Base-by-base conservation (phyloP, 2,329 filamentous ascomycete genomes). In the Microcyclospora tardicrescens region DNA sequence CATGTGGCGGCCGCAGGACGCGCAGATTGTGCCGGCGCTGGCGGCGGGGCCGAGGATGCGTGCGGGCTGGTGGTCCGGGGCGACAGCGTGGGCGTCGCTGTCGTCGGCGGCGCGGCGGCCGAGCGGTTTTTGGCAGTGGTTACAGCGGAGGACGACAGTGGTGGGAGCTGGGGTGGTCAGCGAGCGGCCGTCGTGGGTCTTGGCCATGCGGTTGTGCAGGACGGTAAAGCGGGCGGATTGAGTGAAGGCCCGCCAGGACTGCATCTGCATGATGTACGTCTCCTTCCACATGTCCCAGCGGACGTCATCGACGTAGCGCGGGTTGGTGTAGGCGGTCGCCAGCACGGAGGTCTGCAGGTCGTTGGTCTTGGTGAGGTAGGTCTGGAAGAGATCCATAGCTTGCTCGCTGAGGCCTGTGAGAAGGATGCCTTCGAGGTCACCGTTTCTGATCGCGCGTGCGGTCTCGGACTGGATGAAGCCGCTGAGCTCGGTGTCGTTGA, bases 341-440 rank as follows among this genome's bases (percentile, higher is more conserved):
- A 91, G 67, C 0, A 82, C 79, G 2, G 83, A 81, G 1, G 83
- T 86, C 61, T 93, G 84, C 16, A 84, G 70, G 57, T 89, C 84
- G 53, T 77, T 71, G 56, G 81, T 85, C 48, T 80, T 81, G 49
- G 79, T 71, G 34, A 91, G 72, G 58, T 86, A 85, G 36, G 75
- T 74, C 43, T 82, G 79, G 43, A 89, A 73, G 13, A 91, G 74
- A 54, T 86, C 80, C 41, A 87, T 77, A 37, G 80, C 69, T 38
- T 68, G 67, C 47, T 84, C 80, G 2, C 77, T 78, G 43, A 93
- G 78, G 29, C 84, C 84, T 0, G 82, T 84, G 10, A 93, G 70
- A 2, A 86, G 73, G 31, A 91, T 74, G 27, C 79, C 84, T 58
- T 86, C 81, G 36, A 87, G 73, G 51, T 87, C 78, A 35, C 84